A percentile compares a stretch with the other conserved stretches of the same genome.
phyloP scores from a whole-genome alignment of 2,329 filamentous ascomycete genomes.

The Hymenoscyphus fraxineus region DNA sequence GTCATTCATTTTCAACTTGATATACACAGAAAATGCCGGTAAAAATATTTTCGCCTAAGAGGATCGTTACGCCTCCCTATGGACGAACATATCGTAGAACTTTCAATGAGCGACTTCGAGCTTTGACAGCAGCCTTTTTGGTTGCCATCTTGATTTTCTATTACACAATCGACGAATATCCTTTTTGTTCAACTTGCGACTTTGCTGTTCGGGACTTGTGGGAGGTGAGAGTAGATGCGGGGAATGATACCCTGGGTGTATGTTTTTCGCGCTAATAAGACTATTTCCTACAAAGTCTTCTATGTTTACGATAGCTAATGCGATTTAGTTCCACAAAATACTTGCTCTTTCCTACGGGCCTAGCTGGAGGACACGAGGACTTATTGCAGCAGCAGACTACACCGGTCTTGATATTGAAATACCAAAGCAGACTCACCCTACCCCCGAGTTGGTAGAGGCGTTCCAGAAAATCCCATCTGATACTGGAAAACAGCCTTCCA shows the following conservation, averaged over 20 bases:
- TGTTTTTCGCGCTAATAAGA: background rate
- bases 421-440: background rate
- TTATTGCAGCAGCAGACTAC: constrained; percentile 5
- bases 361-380: constrained; percentile 6
- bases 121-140: constrained; percentile 1
- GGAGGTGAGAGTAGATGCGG: constrained; percentile 1
- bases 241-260: constrained; percentile 7
- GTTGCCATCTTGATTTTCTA: background rate
- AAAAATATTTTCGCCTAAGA: background rate
- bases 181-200: background rate
- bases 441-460: constrained; percentile 2
- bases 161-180: background rate
- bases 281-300: background rate
- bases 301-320: background rate
- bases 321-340: constrained; percentile 2
- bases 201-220: background rate
- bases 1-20: background rate
- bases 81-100: background rate
- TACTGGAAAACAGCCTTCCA: constrained; percentile 4
- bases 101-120: background rate
- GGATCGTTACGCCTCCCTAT: background rate
- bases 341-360: constrained; percentile 4
- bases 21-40: background rate
- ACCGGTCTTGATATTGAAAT: constrained; percentile 5
- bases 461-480: constrained; percentile 2